These are phyloP conservation scores for Sporisorium scitamineum DNA, from an alignment of 1,284 basidiomycete species.

Conservation along the genomic window DNA sequence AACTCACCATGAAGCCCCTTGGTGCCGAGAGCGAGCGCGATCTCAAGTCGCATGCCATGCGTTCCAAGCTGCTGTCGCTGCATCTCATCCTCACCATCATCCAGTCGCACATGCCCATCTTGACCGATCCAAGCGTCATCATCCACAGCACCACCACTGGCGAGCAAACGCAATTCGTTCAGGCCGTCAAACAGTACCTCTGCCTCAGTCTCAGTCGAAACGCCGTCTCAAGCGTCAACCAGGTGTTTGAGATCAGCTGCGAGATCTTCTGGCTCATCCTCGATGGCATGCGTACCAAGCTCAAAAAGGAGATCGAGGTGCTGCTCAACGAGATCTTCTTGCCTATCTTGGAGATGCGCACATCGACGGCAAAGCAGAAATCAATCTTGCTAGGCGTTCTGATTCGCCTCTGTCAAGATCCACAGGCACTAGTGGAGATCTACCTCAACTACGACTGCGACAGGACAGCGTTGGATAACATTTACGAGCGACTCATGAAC, in stretches of 20 bases:
- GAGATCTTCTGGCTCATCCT: conserved; percentile 99
- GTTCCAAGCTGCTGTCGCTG: conserved; percentile 66
- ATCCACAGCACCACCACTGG: conserved; percentile 66
- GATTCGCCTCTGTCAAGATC: conserved; percentile 65
- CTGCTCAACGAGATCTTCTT: conserved; percentile 98
- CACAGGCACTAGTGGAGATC: conserved; percentile 68
- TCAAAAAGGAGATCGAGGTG: conserved; percentile 99
- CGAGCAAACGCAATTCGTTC: conserved; percentile 68
- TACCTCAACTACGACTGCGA: conserved; percentile 70
- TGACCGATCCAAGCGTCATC: conserved; percentile 64
- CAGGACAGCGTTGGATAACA: conserved; percentile 67
- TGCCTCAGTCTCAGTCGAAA: conserved; percentile 94
- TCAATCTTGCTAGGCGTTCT: conserved; percentile 64
- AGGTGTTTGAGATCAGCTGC: conserved; percentile 97
- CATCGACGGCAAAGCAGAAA: conserved; percentile 84
- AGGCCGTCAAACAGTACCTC: conserved; percentile 72
- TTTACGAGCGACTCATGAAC: conserved; percentile 69
- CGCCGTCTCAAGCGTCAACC: conserved; percentile 92
- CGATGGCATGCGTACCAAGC: conserved; percentile 90
- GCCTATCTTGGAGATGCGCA: conserved; percentile 98
- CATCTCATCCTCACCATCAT: conserved; percentile 67
- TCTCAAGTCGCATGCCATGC: conserved; percentile 67
- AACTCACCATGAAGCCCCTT: conserved; percentile 68
- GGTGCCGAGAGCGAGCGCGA: conserved; percentile 67
- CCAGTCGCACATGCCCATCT: conserved; percentile 64